These are phyloP conservation scores for Aspergillus heteromorphus DNA, from an alignment of 495 filamentous ascomycete genomes.

Conservation along the genomic window DNA sequence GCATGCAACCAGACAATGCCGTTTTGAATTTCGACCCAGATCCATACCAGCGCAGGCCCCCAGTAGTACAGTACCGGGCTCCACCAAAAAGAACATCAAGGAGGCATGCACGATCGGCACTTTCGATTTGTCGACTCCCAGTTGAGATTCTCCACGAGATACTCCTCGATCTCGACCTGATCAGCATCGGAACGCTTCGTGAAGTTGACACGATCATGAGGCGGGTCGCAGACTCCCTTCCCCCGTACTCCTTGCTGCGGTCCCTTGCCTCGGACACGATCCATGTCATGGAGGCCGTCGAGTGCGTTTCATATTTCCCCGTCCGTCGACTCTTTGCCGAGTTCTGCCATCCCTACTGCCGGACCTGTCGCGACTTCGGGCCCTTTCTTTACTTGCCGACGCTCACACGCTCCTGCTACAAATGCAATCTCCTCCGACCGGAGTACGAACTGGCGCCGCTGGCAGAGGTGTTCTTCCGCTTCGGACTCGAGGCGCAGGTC, in stretches of 20 bases:
- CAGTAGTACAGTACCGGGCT: too few species aligned
- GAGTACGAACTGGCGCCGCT: too few species aligned
- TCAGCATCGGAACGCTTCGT: constrained; percentile 9
- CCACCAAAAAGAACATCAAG: too few species aligned
- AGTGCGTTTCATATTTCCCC: background rate
- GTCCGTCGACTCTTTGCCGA: constrained; percentile 5
- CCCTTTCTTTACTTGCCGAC: too few species aligned
- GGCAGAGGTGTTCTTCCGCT: too few species aligned
- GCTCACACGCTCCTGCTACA: too few species aligned
- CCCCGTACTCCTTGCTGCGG: constrained; percentile 6
- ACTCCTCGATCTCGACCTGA: constrained; percentile 6
- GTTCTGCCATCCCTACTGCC: background rate
- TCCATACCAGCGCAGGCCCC: too few species aligned
- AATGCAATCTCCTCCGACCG: too few species aligned
- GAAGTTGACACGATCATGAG: constrained; percentile 1
- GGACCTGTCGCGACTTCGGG: too few species aligned
- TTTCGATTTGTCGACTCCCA: background rate
- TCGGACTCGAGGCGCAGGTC: too few species aligned
- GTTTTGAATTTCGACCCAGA: too few species aligned
- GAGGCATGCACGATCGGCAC: background rate
- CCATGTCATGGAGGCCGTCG: constrained; percentile 2
- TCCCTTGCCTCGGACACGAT: constrained; percentile 7
- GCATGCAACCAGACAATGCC: too few species aligned
- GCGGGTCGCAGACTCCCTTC: constrained; percentile 6
- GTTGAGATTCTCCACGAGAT: constrained; percentile 7